Base-by-base conservation (phyloP, 83 land plant species). In the Thuja plicata region DNA sequence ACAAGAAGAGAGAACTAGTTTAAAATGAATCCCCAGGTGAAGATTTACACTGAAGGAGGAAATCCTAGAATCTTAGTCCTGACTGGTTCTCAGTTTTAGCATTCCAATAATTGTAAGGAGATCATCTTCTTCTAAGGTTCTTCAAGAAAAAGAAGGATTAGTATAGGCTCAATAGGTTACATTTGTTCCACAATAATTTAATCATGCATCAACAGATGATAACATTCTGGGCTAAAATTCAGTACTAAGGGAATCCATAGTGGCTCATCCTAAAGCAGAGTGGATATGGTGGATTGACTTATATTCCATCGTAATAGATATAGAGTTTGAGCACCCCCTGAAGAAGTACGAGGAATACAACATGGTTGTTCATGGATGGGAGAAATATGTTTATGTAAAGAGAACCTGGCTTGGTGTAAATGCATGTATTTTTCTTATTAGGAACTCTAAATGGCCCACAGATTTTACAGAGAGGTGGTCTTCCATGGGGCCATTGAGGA, bases 221-320 rank as follows among this genome's bases (percentile, higher is more conserved):
- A 73, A 34, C 19, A 34, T 91, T 84, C 55, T 91, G 92, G 92
- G 77, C 85, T 73, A 91, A 91, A 40, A 48, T 91, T 34, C 92
- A 41, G 45, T 91, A 37, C 46, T 91, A 12, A 70, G 92, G 50
- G 78, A 88, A 30, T 46, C 89, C 84, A 91, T 91, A 91, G 84
- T 90, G 17, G 91, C 91, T 16, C 92, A 91, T 84, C 92, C 92
- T 52, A 91, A 91, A 50, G 91, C 87, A 5, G 92, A 91, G n/a
- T 91, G 92, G 92, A 86, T 91, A 54, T 91, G 92, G 92, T 91
- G 92, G 92, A 38, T 91, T 4, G 92, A 91, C 83, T 74, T 77
- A 2, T 91, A 91, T 66, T 88, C 87, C 21, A 35, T 89, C 50
- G 54, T 91, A 35, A 91, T 91, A 34, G 92, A 91, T 88, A 89